These are phyloP conservation scores for Stereum hirsutum DNA, from an alignment of 1,284 basidiomycete genomes.

Conservation along the genomic window DNA sequence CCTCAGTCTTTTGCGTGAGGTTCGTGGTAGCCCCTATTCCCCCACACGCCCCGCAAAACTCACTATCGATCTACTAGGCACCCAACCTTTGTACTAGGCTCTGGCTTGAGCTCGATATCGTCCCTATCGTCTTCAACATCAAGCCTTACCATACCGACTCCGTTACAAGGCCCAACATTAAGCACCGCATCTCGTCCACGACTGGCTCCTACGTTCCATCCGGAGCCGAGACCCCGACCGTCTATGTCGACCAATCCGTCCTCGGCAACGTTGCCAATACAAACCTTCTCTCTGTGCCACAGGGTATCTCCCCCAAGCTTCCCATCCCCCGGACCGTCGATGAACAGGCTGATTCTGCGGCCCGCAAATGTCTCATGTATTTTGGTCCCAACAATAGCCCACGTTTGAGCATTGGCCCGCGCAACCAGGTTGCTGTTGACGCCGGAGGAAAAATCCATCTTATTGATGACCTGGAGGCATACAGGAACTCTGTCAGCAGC, in stretches of 20 bases:
- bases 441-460: slow-evolving; percentile 73
- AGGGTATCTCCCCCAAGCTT: slow-evolving; percentile 43
- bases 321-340: slow-evolving; percentile 70
- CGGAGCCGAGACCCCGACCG: slow-evolving; percentile 62
- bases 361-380: slow-evolving; percentile 74
- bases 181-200: slow-evolving; percentile 69
- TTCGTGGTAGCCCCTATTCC: slow-evolving; percentile 13
- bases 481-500: slow-evolving; percentile 52
- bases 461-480: slow-evolving; percentile 68
- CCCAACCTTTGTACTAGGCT: slow-evolving; percentile 72
- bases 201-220: slow-evolving; percentile 67
- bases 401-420: slow-evolving; percentile 65
- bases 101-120: slow-evolving; percentile 69
- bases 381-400: slow-evolving; percentile 76
- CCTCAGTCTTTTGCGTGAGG: slow-evolving; percentile 36
- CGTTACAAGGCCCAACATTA: slow-evolving; percentile 61
- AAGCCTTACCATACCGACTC: slow-evolving; percentile 74
- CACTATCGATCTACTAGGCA: slow-evolving; percentile 31
- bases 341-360: slow-evolving; percentile 77
- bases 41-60: too few relatives aligned
- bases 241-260: slow-evolving; percentile 46
- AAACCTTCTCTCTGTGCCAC: slow-evolving; percentile 30
- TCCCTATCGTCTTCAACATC: slow-evolving; percentile 78
- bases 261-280: slow-evolving; percentile 20
- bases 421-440: slow-evolving; percentile 76